Evolutionary conservation across 345 rosid species (phyloP), one percentile per base, ranked within the genome.

Genomic region (Murraya paniculata): DNA sequence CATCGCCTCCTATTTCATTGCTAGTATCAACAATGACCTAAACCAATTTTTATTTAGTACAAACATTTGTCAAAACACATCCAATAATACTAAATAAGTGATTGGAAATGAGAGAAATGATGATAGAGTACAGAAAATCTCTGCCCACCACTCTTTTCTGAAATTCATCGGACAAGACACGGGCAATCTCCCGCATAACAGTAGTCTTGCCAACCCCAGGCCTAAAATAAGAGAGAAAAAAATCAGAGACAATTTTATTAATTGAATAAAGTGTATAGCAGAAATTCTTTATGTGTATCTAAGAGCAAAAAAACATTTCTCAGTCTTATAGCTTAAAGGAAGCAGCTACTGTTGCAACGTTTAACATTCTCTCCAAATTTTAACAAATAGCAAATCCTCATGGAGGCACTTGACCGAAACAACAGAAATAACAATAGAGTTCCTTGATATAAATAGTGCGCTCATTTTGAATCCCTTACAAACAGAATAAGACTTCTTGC

Each of bases 181-280:
- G 91, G 61, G 93, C 91, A 62, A 88, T 85, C 85, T 91, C 92
- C 78, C 92, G 82, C 88, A 90, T 77, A 38, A 89, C 86, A 61
- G 93, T 91, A 27, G 93, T 91, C 89, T 91, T 91, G 28, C 95
- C 95, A 81, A 91, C 92, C 50, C 95, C 93, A 7, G 93, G 92
- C 83, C 93, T 88, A 48, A 19, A 53, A 28, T 68, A 57, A 11
- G 59, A 67, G 10, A 77, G 33, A 61, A 61, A 30, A 60, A 28
- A 21, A 30, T 27, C 38, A 64, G 0, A 74, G 13, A 21, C 27
- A 39, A 27, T 4, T 27, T 35, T 24, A 33, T 14, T 73, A 11
- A 39, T 39, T 31, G 9, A 36, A 28, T 30, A 25, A 41, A 39
- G 41, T 71, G 24, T 27, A 71, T 28, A 48, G 21, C 0, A 11